Percentiles rank a stretch among this genome's conserved stretches.
Conservation (phyloP, 106 monocot genomes). For the Acorus calamus region DNA sequence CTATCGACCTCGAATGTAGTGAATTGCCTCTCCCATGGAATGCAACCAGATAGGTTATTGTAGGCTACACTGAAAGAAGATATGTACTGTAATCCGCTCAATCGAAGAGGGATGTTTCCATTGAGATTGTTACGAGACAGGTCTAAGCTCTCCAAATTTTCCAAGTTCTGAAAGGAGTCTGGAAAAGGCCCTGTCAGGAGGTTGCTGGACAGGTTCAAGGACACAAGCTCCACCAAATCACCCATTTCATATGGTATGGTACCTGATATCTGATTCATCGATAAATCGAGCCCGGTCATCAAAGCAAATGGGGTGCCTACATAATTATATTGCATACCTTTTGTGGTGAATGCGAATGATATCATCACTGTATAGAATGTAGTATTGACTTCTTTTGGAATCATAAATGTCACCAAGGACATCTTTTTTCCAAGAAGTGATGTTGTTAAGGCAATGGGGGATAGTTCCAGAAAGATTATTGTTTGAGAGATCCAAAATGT, state of each 20-base stretch:
- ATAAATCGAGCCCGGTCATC: not conserved
- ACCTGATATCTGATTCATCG: not conserved
- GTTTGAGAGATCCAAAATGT: conserved; percentile 1
- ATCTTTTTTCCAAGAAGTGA: not conserved
- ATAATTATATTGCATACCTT: not conserved
- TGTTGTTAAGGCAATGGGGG: not conserved
- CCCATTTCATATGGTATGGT: not conserved
- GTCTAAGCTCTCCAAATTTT: conserved; percentile 1
- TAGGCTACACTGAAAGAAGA: not conserved
- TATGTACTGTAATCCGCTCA: not conserved
- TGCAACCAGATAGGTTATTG: not conserved
- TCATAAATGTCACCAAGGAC: not conserved
- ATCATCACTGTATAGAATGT: not conserved
- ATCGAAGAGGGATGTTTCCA: not conserved
- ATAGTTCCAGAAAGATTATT: not conserved
- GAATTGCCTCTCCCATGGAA: not conserved
- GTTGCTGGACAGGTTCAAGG: not conserved
- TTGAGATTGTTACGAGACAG: not conserved
- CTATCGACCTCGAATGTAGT: not conserved
- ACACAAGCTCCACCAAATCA: not conserved
- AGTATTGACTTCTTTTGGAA: not conserved
- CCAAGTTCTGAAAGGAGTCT: not conserved
- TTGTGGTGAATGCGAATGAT: not conserved
- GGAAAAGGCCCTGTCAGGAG: not conserved
- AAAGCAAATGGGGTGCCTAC: not conserved